These are phyloP conservation scores for Fusarium euwallaceae DNA, from an alignment of 2,329 filamentous ascomycete genomes.

Conservation along the genomic window DNA sequence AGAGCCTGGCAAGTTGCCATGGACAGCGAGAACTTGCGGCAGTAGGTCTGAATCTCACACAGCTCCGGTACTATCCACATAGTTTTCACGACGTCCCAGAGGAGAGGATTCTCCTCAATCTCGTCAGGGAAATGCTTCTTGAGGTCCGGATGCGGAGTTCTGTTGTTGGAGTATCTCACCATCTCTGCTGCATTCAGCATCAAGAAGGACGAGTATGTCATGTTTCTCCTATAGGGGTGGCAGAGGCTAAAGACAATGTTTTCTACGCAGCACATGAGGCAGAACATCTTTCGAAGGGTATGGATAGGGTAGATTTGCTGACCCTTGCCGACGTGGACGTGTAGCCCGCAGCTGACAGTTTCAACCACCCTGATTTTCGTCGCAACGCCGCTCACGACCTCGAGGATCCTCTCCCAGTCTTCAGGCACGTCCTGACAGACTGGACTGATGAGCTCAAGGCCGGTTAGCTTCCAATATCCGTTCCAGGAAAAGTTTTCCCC, in stretches of 20 bases:
- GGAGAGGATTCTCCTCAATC: background rate
- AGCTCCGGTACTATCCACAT: slow-evolving; percentile 12
- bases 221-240: slow-evolving; percentile 4
- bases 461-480: slow-evolving; percentile 15
- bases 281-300: slow-evolving; percentile 23
- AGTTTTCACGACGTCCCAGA: slow-evolving; percentile 15
- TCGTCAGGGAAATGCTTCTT: slow-evolving; percentile 12
- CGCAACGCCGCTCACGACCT: slow-evolving; percentile 29
- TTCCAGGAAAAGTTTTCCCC: background rate
- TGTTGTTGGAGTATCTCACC: background rate
- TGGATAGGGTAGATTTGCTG: slow-evolving; percentile 7
- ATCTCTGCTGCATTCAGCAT: background rate
- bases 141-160: slow-evolving; percentile 17
- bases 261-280: slow-evolving; percentile 30
- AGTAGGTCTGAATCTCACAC: background rate
- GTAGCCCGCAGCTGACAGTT: slow-evolving; percentile 22
- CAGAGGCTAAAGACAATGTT: slow-evolving; percentile 32
- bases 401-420: slow-evolving; percentile 32
- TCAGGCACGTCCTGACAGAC: slow-evolving; percentile 22
- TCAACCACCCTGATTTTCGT: slow-evolving; percentile 20
- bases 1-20: background rate
- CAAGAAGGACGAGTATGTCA: background rate
- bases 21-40: slow-evolving; percentile 13
- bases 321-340: slow-evolving; percentile 37
- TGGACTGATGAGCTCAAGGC: slow-evolving; percentile 31